A percentile compares a stretch with the other conserved stretches of the same genome.
phyloP scores from a whole-genome alignment of 345 rosid species.

The Cardamine resedifolia region DNA sequence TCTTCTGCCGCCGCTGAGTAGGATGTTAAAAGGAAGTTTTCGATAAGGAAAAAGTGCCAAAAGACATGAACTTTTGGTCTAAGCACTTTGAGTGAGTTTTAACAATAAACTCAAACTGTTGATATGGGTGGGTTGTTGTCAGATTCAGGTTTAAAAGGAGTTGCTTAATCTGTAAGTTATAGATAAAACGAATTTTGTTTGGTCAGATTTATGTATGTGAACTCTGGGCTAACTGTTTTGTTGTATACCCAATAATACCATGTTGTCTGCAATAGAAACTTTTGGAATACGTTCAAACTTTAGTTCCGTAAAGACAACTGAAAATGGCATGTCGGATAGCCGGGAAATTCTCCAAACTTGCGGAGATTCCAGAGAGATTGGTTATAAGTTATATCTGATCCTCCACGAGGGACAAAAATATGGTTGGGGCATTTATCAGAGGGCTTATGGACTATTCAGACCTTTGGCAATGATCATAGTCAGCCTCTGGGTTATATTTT shows the following conservation, averaged over 20 bases:
- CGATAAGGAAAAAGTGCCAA: neutral
- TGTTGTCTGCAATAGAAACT: slow-evolving; percentile 27
- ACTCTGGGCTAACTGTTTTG: slow-evolving; percentile 14
- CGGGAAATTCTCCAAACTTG: neutral
- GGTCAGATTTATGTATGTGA: slow-evolving; percentile 29
- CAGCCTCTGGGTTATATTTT: neutral
- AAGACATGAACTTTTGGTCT: neutral
- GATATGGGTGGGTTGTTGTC: slow-evolving; percentile 29
- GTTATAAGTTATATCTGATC: no score
- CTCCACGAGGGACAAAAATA: no score
- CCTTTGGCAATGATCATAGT: neutral
- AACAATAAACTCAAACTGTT: slow-evolving; percentile 19
- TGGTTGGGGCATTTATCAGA: neutral
- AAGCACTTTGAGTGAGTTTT: slow-evolving; percentile 8
- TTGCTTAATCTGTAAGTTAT: slow-evolving; percentile 21
- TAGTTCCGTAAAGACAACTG: neutral
- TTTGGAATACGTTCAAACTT: slow-evolving; percentile 9
- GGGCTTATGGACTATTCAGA: neutral
- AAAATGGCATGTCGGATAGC: neutral
- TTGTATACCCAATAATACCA: slow-evolving; percentile 8
- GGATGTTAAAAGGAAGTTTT: neutral
- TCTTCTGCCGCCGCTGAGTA: slow-evolving; percentile 46
- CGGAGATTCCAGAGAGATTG: neutral
- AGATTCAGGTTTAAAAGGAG: slow-evolving; percentile 6
- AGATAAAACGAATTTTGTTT: slow-evolving; percentile 29